phyloP scores from a whole-genome alignment of 2,329 filamentous ascomycete genomes.

The Endoconidiophora polonica region DNA sequence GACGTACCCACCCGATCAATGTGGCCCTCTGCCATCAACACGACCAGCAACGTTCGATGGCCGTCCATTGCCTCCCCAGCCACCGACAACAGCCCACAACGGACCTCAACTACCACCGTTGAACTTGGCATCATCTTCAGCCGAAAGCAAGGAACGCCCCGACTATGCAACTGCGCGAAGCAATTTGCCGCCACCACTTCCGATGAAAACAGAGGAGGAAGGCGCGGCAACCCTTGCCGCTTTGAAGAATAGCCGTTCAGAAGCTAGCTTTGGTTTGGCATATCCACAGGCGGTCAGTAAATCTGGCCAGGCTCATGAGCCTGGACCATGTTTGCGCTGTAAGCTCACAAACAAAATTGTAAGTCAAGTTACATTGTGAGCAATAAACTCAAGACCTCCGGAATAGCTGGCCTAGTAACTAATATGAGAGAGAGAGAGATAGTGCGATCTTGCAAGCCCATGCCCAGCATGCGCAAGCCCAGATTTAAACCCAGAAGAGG shows the following conservation, averaged over 20 bases:
- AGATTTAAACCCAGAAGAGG: not conserved
- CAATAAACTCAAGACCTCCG: too few species aligned
- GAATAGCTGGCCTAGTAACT: not conserved
- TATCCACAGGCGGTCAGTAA: not conserved
- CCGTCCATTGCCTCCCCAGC: not conserved
- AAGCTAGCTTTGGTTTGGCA: not conserved
- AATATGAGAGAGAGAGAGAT: not conserved
- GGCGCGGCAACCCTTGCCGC: conserved; percentile 12
- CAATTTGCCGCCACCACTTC: not conserved
- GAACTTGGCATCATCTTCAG: not conserved
- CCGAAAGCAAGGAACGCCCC: not conserved
- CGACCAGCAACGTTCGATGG: not conserved
- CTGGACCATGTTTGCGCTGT: conserved; percentile 8
- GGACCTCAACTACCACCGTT: conserved; percentile 2
- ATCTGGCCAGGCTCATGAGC: not conserved
- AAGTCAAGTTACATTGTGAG: not conserved
- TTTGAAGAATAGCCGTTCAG: not conserved
- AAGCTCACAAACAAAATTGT: conserved; percentile 11
- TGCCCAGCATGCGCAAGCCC: conserved; percentile 8
- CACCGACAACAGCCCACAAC: not conserved
- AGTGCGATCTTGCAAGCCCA: conserved; percentile 9
- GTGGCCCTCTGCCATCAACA: not conserved
- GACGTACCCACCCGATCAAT: conserved; percentile 15
- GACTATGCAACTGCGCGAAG: not conserved
- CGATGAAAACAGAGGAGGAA: not conserved